Evolutionary conservation across 139 green algal genomes (phyloP).

Genomic region (Yamagishiella unicocca): DNA sequence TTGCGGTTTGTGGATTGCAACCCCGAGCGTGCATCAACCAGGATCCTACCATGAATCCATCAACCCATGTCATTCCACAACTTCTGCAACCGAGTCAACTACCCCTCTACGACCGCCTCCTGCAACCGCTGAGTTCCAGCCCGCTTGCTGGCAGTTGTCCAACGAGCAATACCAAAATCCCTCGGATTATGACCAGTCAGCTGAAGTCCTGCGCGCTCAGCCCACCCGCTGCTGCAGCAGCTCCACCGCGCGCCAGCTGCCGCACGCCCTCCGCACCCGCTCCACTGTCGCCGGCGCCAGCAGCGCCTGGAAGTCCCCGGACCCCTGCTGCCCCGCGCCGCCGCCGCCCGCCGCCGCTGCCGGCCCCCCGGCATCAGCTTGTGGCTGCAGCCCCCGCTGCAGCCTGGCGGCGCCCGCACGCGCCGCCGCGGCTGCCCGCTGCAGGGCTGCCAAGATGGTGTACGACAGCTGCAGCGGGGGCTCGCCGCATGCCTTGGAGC

Average conservation of each 20-base stretch:
- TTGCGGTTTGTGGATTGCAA: too few species aligned
- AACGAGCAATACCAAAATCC: too few species aligned
- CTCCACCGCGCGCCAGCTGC: background rate
- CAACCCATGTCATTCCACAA: too few species aligned
- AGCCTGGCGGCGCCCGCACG: background rate
- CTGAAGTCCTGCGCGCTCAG: too few species aligned
- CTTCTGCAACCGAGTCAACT: too few species aligned
- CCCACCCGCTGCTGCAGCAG: background rate
- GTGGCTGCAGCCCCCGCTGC: background rate
- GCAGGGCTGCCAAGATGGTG: slow-evolving; percentile 48
- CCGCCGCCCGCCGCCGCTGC: background rate
- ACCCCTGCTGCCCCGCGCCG: background rate
- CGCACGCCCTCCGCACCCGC: slow-evolving; percentile 44
- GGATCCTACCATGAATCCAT: too few species aligned
- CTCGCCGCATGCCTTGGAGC: slow-evolving; percentile 63
- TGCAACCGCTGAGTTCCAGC: too few species aligned
- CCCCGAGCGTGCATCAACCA: too few species aligned
- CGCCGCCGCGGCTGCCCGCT: slow-evolving; percentile 31
- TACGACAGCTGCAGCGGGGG: slow-evolving; percentile 59
- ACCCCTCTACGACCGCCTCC: too few species aligned
- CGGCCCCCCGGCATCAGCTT: background rate
- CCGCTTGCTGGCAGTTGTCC: too few species aligned
- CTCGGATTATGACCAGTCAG: too few species aligned
- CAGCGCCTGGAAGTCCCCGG: background rate
- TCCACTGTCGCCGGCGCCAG: slow-evolving; percentile 39